phyloP scores from a whole-genome alignment of 2,329 filamentous ascomycete species.

The Furcasterigmium sp. region DNA sequence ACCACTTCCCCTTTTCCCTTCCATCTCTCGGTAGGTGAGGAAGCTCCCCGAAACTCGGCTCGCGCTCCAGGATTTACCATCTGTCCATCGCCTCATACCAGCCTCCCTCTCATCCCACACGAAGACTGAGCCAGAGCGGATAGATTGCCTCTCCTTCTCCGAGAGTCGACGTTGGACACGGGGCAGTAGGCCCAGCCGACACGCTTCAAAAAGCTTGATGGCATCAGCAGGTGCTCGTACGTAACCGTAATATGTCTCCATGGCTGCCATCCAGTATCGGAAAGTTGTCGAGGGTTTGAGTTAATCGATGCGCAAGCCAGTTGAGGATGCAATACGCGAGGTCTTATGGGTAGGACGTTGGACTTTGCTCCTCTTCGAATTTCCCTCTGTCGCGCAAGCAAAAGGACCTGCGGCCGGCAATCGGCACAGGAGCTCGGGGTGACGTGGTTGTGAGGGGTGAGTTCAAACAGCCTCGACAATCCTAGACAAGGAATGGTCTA shows the following conservation, averaged over 20 bases:
- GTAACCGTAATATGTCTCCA: constrained; percentile 96
- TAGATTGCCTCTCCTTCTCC: constrained; percentile 94
- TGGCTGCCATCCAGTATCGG: constrained; percentile 31
- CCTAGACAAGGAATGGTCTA: background rate
- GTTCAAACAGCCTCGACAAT: background rate
- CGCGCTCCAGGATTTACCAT: constrained; percentile 98
- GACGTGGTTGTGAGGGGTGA: background rate
- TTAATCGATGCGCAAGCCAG: background rate
- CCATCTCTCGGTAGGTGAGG: constrained; percentile 96
- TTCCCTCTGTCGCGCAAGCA: too few species aligned
- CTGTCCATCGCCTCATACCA: constrained; percentile 97
- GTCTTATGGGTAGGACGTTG: too few species aligned
- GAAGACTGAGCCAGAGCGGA: constrained; percentile 94
- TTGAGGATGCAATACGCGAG: background rate
- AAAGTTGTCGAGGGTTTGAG: too few species aligned
- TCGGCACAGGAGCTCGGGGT: background rate
- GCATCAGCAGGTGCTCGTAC: constrained; percentile 95
- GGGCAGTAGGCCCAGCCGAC: constrained; percentile 80
- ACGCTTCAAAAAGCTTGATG: constrained; percentile 98
- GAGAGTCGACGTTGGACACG: constrained; percentile 89
- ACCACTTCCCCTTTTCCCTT: constrained; percentile 85
- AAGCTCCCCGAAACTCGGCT: constrained; percentile 97
- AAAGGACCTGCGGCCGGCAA: too few species aligned
- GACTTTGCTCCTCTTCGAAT: too few species aligned
- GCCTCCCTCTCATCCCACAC: constrained; percentile 99